These are phyloP conservation scores for Malania oleifera DNA, from an alignment of 164 flowering plant species.

Conservation along the genomic window DNA sequence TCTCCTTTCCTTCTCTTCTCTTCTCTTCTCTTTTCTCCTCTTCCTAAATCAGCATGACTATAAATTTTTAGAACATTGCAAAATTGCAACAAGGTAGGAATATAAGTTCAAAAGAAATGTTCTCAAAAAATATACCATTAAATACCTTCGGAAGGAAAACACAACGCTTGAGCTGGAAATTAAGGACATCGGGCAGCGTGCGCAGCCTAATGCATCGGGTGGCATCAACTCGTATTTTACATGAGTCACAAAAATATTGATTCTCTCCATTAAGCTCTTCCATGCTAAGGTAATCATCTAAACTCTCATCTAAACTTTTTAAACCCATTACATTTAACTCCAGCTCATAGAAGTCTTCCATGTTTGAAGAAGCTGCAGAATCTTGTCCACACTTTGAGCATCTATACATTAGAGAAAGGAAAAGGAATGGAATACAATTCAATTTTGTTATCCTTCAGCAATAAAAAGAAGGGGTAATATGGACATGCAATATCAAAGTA, in stretches of 20 bases:
- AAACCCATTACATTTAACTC: slow-evolving; percentile 88
- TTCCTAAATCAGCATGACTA: no score
- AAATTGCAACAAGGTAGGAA: not conserved
- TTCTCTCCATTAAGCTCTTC: slow-evolving; percentile 91
- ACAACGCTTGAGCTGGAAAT: slow-evolving; percentile 95
- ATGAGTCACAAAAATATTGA: slow-evolving; percentile 87
- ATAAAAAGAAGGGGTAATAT: no score
- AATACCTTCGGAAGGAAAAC: slow-evolving; percentile 87
- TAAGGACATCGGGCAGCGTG: slow-evolving; percentile 75
- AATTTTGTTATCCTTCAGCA: no score
- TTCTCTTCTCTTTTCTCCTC: no score
- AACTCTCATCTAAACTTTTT: slow-evolving; percentile 75
- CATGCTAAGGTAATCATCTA: slow-evolving; percentile 75
- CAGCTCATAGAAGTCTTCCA: slow-evolving; percentile 89
- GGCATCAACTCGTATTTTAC: slow-evolving; percentile 78
- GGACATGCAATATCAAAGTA: no score
- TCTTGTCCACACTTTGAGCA: slow-evolving; percentile 88
- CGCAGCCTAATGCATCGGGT: slow-evolving; percentile 84
- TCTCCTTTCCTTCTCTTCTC: no score
- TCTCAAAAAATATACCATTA: not conserved
- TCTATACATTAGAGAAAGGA: slow-evolving; percentile 27
- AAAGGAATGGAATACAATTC: not conserved
- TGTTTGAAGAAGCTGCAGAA: slow-evolving; percentile 89
- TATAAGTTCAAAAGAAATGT: not conserved
- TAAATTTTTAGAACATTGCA: no score